Evolutionary conservation across 1,284 basidiomycete species (phyloP).

Genomic region (Cryptococcus maquisensis): DNA sequence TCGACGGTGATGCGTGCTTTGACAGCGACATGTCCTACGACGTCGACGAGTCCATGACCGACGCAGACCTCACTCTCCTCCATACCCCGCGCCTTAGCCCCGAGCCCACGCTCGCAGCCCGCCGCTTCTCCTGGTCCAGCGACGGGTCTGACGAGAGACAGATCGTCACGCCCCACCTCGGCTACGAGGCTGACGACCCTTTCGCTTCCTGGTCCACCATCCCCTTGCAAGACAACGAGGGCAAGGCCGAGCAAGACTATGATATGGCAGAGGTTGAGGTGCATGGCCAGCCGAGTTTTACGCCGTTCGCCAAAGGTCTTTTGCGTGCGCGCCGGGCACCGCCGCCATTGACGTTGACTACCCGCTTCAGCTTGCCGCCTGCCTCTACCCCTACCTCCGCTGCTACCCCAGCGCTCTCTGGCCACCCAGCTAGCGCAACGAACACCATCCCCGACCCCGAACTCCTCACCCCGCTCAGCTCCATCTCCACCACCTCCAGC

Average conservation of each 20-base stretch:
- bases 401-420: slow-evolving; percentile 1
- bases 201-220: slow-evolving; percentile 8
- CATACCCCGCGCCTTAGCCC: background rate
- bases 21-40: background rate
- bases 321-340: slow-evolving; percentile 6
- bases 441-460: slow-evolving; percentile 6
- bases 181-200: slow-evolving; percentile 13
- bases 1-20: background rate
- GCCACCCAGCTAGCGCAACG: slow-evolving; percentile 3
- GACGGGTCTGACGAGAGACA: slow-evolving; percentile 1
- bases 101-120: background rate
- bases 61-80: background rate
- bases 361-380: slow-evolving; percentile 5
- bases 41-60: background rate
- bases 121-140: slow-evolving; percentile 14
- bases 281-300: background rate
- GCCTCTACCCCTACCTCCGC: slow-evolving; percentile 1
- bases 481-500: slow-evolving; percentile 1
- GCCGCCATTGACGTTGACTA: slow-evolving; percentile 12
- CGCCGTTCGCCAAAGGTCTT: background rate
- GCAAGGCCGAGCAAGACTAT: slow-evolving; percentile 5
- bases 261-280: slow-evolving; percentile 5
- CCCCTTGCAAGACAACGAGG: background rate
- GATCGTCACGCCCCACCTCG: slow-evolving; percentile 9
- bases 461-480: slow-evolving; percentile 1